A percentile compares a stretch with the other conserved stretches of the same genome.
phyloP scores from a whole-genome alignment of 345 rosid genomes.

The Sisymbrium irio region DNA sequence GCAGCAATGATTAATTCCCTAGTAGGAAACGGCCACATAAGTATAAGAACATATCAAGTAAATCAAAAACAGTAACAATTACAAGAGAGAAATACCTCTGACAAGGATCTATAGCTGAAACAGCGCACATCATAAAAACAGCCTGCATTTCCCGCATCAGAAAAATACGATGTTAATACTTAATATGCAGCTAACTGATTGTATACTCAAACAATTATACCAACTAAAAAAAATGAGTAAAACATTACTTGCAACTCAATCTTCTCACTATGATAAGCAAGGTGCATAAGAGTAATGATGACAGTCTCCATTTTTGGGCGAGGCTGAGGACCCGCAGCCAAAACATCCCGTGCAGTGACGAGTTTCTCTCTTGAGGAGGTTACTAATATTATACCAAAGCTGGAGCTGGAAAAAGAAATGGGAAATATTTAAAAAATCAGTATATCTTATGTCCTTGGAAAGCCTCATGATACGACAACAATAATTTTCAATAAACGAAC shows the following conservation, averaged over 20 bases:
- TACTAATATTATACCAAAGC: conserved; percentile 70
- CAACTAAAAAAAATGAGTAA: conserved; percentile 1
- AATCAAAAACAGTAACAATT: not conserved
- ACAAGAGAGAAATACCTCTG: conserved; percentile 56
- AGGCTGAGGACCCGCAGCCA: conserved; percentile 79
- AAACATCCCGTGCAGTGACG: conserved; percentile 67
- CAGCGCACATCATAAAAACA: conserved; percentile 76
- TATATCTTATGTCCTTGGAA: too few relatives aligned
- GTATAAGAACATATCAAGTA: conserved; percentile 3
- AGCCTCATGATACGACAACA: not conserved
- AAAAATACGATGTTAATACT: conserved; percentile 11
- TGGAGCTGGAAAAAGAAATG: conserved; percentile 51
- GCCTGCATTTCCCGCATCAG: conserved; percentile 53
- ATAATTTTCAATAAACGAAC: not conserved
- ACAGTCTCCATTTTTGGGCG: conserved; percentile 63
- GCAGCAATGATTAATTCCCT: conserved; percentile 72
- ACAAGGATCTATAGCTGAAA: conserved; percentile 77
- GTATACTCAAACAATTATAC: not conserved
- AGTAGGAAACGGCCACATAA: conserved; percentile 29
- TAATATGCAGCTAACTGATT: conserved; percentile 1
- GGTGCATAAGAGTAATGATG: conserved; percentile 78
- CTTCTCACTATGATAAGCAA: conserved; percentile 83
- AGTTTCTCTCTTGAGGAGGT: conserved; percentile 59
- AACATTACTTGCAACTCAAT: conserved; percentile 73
- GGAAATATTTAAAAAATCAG: not conserved